Conservation (phyloP, 768 basidiomycete species). For the Suillus placidus region DNA sequence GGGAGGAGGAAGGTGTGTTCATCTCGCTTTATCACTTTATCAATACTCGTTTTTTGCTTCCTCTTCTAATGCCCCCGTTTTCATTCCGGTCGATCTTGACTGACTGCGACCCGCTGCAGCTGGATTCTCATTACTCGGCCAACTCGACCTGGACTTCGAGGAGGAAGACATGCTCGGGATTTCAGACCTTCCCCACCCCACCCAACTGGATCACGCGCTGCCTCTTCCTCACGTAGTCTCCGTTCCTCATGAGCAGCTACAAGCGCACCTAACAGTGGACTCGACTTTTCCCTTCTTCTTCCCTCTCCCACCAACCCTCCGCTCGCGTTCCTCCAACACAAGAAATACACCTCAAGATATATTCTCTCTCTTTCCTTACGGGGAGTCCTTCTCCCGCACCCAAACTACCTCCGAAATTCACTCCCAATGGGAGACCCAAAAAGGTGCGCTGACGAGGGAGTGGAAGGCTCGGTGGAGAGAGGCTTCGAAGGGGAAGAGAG, state of each 20-base stretch:
- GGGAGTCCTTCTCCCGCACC: constrained; percentile 40
- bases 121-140: constrained; percentile 74
- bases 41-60: no score
- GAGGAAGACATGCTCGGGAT: constrained; percentile 52
- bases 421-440: constrained; percentile 70
- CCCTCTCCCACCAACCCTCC: constrained; percentile 42
- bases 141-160: constrained; percentile 75
- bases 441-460: constrained; percentile 65
- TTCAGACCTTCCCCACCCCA: constrained; percentile 25
- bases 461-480: constrained; percentile 82
- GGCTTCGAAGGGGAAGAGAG: constrained; percentile 64
- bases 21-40: neutral
- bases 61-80: neutral
- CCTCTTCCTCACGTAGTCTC: constrained; percentile 7
- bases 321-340: constrained; percentile 18
- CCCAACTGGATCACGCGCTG: constrained; percentile 8
- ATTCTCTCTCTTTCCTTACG: constrained; percentile 30
- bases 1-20: constrained; percentile 62
- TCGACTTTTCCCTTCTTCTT: constrained; percentile 65
- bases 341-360: constrained; percentile 22
- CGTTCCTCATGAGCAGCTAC: constrained; percentile 11
- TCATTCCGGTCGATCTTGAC: neutral
- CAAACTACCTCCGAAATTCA: constrained; percentile 52
- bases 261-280: constrained; percentile 45
- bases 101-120: constrained; percentile 34